Evolutionary conservation across 1,284 basidiomycete genomes (phyloP), one percentile per base, ranked within the genome.

Genomic region (Sporisorium sorghi): DNA sequence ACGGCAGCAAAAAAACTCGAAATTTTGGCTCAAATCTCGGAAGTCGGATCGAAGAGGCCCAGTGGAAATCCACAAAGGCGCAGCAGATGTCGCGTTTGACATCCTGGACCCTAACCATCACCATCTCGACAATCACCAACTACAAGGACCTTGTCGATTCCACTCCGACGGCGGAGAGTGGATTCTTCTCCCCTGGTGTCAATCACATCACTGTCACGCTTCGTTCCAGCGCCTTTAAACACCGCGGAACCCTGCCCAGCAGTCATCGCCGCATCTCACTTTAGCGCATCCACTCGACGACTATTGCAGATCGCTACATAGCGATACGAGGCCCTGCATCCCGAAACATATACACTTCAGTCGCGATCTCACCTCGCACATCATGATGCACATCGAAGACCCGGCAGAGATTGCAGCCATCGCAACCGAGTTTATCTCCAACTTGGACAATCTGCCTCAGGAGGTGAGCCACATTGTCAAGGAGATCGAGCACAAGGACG

Each of bases 401-500:
- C 76, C 80, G 7, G 81, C 80, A 7, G 82, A 83, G 65, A 80
- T 83, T 46, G 82, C 82, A 7, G 80, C 77, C 26, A 70, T 83
- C 11, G 79, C 81, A 12, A 70, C 67, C 46, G 82, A 83, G 63
- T 83, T 76, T 58, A 76, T 82, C 42, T 77, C 77, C 1, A 69
- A 70, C 17, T 58, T 84, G 9, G 82, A 84, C 72, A 84, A 83
- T 33, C 54, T 84, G 35, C 81, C 83, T 2, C 76, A 76, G 23
- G 82, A 84, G 48, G 79, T 84, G n/a, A 71, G 62, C 11, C 82
- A 83, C 49, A 69, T 82, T 46, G 53, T 84, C 52, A 80, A 81
- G 48, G 83, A 84, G 63, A 83, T 84, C 42, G 77, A 83, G 39
- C 77, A 82, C 55, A 84, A 84, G 60, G 83, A 84, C 54, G 66